These are phyloP conservation scores for Trichophyton schoenleinii DNA, from an alignment of 2,329 filamentous ascomycete genomes.

Conservation along the genomic window DNA sequence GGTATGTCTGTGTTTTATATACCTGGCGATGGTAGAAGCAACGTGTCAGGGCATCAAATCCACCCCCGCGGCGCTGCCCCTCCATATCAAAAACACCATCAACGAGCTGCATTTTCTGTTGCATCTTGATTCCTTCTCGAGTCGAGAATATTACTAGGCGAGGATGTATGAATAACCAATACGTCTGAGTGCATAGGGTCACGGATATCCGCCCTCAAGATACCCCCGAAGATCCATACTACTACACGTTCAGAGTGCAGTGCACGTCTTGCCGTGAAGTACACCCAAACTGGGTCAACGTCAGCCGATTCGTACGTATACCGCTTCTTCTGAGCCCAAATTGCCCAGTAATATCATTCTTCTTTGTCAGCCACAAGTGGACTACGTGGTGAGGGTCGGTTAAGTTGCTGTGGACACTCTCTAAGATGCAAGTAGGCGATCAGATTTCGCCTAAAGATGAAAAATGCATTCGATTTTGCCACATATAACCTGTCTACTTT, in stretches of 20 bases:
- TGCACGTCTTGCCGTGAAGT: conserved; percentile 94
- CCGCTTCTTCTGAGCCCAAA: background rate
- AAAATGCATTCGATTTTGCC: background rate
- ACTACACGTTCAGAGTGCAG: conserved; percentile 95
- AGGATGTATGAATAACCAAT: background rate
- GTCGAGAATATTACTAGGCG: background rate
- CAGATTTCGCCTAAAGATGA: background rate
- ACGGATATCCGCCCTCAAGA: conserved; percentile 80
- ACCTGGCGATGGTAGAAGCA: background rate
- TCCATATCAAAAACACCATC: background rate
- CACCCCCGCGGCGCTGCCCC: background rate
- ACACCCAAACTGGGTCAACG: conserved; percentile 72
- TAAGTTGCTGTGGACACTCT: background rate
- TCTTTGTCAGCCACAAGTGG: background rate
- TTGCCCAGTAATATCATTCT: background rate
- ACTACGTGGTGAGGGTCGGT: background rate
- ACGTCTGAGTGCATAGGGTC: conserved; percentile 48
- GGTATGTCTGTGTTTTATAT: conserved; percentile 16
- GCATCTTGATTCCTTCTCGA: background rate
- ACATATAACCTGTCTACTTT: background rate
- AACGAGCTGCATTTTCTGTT: background rate
- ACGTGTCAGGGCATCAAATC: background rate
- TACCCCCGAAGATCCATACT: conserved; percentile 70
- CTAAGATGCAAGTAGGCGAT: background rate
- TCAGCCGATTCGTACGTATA: conserved; percentile 73